Percentiles rank a stretch among this genome's conserved stretches.
Conservation (phyloP, 352 stramenopile species). For the Plasmopara muralis region DNA sequence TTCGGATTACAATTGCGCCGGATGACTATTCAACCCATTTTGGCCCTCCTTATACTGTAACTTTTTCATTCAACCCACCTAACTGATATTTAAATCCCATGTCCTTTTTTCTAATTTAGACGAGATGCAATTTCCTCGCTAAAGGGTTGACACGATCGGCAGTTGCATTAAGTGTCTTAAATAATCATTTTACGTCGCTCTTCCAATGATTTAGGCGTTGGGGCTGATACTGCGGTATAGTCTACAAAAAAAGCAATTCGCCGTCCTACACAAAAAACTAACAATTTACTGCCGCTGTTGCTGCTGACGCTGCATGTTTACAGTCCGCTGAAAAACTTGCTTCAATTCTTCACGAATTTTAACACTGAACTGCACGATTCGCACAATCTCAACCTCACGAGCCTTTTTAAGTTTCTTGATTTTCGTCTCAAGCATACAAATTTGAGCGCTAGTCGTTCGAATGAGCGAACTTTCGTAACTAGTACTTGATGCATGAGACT, state of each 20-base stretch:
- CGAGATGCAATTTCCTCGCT: no score
- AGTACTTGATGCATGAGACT: constrained; percentile 19
- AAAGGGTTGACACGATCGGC: constrained; percentile 23
- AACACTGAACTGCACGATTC: constrained; percentile 62
- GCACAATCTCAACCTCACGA: constrained; percentile 59
- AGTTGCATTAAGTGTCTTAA: constrained; percentile 21
- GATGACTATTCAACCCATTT: no score
- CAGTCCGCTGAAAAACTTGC: constrained; percentile 21
- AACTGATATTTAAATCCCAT: no score
- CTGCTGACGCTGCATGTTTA: constrained; percentile 26
- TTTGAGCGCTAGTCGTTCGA: constrained; percentile 31
- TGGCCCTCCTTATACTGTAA: no score
- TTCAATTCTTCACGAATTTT: constrained; percentile 51
- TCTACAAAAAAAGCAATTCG: no score
- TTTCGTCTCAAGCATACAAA: constrained; percentile 38
- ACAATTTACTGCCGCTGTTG: no score
- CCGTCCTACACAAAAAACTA: no score
- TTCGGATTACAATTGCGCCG: no score
- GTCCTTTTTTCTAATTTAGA: no score
- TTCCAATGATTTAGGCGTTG: no score
- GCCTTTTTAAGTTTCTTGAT: constrained; percentile 40
- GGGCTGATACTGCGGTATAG: no score
- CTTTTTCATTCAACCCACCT: no score
- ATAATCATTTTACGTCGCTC: constrained; percentile 21
- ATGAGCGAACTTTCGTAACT: constrained; percentile 40